Conservation (phyloP, 768 basidiomycete species). For the Leucogyrophana mollusca region DNA sequence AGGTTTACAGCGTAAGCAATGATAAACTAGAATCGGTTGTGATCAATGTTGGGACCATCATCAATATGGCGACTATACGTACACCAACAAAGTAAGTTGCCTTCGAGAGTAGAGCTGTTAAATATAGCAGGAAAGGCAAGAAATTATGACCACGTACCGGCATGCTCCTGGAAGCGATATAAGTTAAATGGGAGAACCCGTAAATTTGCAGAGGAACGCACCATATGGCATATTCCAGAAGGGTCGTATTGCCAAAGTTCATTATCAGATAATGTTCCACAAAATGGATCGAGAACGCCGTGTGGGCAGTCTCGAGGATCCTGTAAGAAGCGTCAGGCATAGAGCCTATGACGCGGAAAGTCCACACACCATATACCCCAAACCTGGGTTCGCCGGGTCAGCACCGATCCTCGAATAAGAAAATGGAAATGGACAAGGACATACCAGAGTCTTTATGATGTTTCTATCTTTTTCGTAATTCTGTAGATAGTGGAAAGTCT, state of each 20-base stretch:
- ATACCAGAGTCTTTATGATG: constrained; percentile 6
- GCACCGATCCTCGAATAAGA: no score
- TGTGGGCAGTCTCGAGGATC: constrained; percentile 13
- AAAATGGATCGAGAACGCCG: constrained; percentile 11
- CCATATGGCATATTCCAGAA: constrained; percentile 9
- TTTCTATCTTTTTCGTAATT: constrained; percentile 7
- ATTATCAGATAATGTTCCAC: constrained; percentile 14
- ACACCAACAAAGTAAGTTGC: not conserved
- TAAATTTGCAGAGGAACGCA: no score
- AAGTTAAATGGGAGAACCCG: no score
- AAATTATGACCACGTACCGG: constrained; percentile 2
- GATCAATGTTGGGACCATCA: not conserved
- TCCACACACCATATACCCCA: no score
- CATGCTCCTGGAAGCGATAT: constrained; percentile 11
- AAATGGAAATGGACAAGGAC: no score
- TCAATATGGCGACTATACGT: not conserved
- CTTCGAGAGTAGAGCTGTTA: constrained; percentile 14
- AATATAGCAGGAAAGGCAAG: not conserved
- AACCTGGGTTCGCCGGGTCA: no score
- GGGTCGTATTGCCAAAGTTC: constrained; percentile 5
- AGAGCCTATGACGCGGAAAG: no score
- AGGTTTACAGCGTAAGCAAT: constrained; percentile 6
- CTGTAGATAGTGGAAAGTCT: constrained; percentile 11
- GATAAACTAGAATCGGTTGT: constrained; percentile 2
- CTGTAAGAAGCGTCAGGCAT: no score